phyloP scores from a whole-genome alignment of 2,329 filamentous ascomycete species.

The Trichophyton verrucosum region DNA sequence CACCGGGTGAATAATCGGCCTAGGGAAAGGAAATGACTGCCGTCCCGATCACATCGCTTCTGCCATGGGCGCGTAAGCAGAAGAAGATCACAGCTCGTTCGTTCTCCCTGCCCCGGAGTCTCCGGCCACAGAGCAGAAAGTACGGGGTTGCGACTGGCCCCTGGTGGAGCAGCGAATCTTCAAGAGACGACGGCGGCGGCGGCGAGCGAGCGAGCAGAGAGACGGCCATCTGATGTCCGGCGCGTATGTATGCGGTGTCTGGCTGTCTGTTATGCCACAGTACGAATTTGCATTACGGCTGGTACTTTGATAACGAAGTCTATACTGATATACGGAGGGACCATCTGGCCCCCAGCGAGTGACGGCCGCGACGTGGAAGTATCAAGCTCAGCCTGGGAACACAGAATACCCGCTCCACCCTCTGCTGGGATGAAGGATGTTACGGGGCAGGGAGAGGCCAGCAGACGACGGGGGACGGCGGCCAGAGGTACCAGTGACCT shows the following conservation, averaged over 20 bases:
- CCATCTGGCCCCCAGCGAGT: neutral
- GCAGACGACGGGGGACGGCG: too few species aligned
- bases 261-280: neutral
- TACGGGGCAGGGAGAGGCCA: neutral
- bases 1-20: neutral
- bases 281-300: neutral
- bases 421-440: neutral
- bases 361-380: neutral
- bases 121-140: neutral
- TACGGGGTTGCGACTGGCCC: neutral
- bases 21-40: neutral
- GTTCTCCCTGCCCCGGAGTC: neutral
- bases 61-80: neutral
- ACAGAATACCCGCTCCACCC: conserved; percentile 2
- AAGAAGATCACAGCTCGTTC: neutral
- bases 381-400: neutral
- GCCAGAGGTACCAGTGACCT: neutral
- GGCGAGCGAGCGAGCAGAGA: neutral
- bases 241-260: neutral
- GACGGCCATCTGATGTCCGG: neutral
- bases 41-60: neutral
- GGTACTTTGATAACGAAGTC: neutral
- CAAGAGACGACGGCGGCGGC: neutral
- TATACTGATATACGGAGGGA: neutral
- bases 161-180: conserved; percentile 2